Evolutionary conservation across 1,284 basidiomycete species (phyloP).

Genomic region (Microstroma glucosiphilum): DNA sequence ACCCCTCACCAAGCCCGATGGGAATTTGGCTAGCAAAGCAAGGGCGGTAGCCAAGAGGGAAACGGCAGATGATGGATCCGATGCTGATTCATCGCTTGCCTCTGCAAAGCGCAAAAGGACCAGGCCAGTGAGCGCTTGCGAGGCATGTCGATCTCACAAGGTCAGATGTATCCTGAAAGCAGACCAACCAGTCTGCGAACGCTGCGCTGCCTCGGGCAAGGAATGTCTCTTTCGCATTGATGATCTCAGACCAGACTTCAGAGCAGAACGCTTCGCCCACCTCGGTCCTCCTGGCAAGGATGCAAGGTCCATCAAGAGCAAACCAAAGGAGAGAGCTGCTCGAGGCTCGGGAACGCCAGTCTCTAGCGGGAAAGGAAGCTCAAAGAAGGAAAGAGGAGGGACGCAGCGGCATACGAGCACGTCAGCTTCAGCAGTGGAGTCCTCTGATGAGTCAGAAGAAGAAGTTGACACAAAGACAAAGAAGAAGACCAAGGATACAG

Average conservation of each 20-base stretch:
- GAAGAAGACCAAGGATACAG: not conserved
- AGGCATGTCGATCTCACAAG: slow-evolving; percentile 41
- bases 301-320: slow-evolving; percentile 25
- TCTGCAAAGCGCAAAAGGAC: slow-evolving; percentile 29
- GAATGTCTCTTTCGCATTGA: slow-evolving; percentile 42
- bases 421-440: slow-evolving; percentile 14
- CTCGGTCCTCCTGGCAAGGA: slow-evolving; percentile 31
- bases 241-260: slow-evolving; percentile 37
- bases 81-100: not conserved
- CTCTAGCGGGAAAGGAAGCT: no score
- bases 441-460: slow-evolving; percentile 7
- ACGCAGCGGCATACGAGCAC: slow-evolving; percentile 17
- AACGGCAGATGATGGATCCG: not conserved
- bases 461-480: not conserved
- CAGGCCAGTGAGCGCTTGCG: slow-evolving; percentile 40
- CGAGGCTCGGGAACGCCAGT: no score
- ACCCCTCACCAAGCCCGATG: no score
- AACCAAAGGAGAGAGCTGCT: slow-evolving; percentile 15
- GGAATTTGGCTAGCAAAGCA: no score
- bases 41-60: no score
- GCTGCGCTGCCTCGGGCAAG: slow-evolving; percentile 35
- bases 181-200: slow-evolving; percentile 37
- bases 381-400: slow-evolving; percentile 6
- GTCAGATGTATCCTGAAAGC: slow-evolving; percentile 37
- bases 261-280: slow-evolving; percentile 32